Percentiles rank a stretch among this genome's conserved stretches.
Evolutionary conservation across 2,329 filamentous ascomycete genomes (phyloP).

Genomic region (Huntiella omanensis): DNA sequence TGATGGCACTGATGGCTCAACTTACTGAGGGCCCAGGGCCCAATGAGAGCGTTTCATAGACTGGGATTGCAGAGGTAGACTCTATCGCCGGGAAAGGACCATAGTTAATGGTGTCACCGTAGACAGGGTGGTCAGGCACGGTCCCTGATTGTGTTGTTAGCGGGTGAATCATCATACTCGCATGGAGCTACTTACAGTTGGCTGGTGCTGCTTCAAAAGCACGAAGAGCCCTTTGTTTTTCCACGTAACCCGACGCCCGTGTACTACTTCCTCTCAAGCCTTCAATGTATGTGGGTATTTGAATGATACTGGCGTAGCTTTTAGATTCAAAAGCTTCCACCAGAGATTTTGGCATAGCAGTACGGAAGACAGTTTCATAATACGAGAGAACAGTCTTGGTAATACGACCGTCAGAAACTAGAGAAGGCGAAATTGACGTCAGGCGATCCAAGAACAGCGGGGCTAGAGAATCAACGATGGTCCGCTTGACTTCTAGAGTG

Average conservation of each 20-base stretch:
- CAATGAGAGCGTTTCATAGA: conserved; percentile 27
- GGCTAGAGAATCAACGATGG: conserved; percentile 36
- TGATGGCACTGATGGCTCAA: conserved; percentile 4
- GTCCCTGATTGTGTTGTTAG: conserved; percentile 19
- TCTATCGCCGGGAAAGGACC: conserved; percentile 31
- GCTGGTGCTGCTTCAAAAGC: conserved; percentile 1
- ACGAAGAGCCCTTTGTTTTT: conserved; percentile 19
- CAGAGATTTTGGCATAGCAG: conserved; percentile 27
- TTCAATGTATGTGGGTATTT: conserved; percentile 26
- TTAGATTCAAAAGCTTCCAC: conserved; percentile 30
- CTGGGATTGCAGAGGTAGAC: conserved; percentile 19
- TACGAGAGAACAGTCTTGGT: conserved; percentile 16
- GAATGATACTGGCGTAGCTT: conserved; percentile 32
- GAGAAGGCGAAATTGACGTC: conserved; percentile 27
- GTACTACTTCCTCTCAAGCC: conserved; percentile 31
- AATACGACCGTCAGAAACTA: conserved; percentile 17
- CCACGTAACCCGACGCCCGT: conserved; percentile 31
- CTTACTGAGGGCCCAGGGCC: conserved; percentile 33
- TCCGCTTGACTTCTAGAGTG: conserved; percentile 34
- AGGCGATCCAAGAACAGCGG: conserved; percentile 37
- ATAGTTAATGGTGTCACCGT: conserved; percentile 31
- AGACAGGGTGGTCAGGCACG: conserved; percentile 20
- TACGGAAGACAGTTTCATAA: conserved; percentile 27
- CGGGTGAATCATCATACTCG: neutral
- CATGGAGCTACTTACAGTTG: conserved; percentile 2